Evolutionary conservation across 495 filamentous ascomycete genomes (phyloP), one percentile per base, ranked within the genome.

Genomic region (Aspergillus haitiensis): DNA sequence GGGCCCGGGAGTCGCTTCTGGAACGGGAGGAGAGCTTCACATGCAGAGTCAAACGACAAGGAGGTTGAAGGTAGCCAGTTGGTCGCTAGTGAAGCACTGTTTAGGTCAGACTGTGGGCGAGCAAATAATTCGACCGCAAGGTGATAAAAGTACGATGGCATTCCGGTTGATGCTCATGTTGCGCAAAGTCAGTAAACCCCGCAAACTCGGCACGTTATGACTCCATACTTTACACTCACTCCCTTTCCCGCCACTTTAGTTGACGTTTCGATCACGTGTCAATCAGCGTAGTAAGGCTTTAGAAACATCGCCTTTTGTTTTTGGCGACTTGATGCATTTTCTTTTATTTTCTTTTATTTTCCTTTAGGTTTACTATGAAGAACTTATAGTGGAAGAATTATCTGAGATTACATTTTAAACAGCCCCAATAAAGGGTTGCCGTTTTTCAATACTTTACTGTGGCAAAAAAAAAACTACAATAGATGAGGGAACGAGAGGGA

Each of bases 131-230:
- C 93, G 67, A 98, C 84, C 65, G 86, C 86, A 33, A 98, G 71
- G 67, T 98, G 93, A 66, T 93, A 98, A 74, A 92, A 93, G 75
- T 94, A 97, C 36, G 88, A 86, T 76, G 90, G 89, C 92, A 90
- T 86, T 56, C 68, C 72, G 74, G 64, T 63, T 60, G 62, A 70
- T 67, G 53, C 59, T 76, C 73, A 73, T 65, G 68, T 70, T 63
- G 58, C 62, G 58, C 52, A 49, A 50, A 34, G 27, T 47, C n/a
- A 46, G 50, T 34, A n/a, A 60, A 33, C 47, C 35, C 42, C 48
- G 44, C 52, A 27, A 34, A 37, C 49, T 36, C 37, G 40, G n/a
- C 40, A 56, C n/a, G 8, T 37, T 47, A 5, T 46, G 42, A n/a
- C 11, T 47, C 15, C 9, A 47, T 47, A 47, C 6, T 16, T 46